A percentile compares a stretch with the other conserved stretches of the same genome.
These are phyloP conservation scores for Tillandsia leiboldiana DNA, from an alignment of 176 grass and related monocot genomes.

Conservation along the genomic window DNA sequence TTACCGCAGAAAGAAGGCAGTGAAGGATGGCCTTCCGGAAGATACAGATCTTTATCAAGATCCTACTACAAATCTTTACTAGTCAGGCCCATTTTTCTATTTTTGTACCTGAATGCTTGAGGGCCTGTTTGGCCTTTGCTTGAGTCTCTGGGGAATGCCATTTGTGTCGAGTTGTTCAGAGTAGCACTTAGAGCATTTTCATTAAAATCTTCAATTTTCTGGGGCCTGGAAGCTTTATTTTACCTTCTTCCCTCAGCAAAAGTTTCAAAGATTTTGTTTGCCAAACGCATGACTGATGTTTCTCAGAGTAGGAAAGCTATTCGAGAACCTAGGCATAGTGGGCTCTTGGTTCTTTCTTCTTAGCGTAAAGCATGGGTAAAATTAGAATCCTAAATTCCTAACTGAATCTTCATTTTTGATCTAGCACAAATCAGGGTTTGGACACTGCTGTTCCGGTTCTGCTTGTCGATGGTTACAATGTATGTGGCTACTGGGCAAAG, in stretches of 20 bases:
- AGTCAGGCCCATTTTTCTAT: constrained; percentile 37
- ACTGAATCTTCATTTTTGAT: constrained; percentile 11
- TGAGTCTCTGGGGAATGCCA: not conserved
- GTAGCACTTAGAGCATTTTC: too few species aligned
- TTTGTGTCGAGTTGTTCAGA: too few species aligned
- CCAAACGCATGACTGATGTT: too few species aligned
- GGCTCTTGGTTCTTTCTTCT: not conserved
- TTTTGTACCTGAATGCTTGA: constrained; percentile 20
- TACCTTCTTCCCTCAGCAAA: too few species aligned
- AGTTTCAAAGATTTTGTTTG: too few species aligned
- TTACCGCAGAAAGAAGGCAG: constrained; percentile 77
- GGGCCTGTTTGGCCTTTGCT: not conserved
- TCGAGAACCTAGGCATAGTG: too few species aligned
- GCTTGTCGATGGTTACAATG: constrained; percentile 91
- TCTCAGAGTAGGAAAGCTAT: too few species aligned
- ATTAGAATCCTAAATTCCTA: constrained; percentile 14
- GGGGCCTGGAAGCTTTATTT: too few species aligned
- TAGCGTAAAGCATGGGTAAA: not conserved
- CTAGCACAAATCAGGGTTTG: constrained; percentile 56
- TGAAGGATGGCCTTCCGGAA: constrained; percentile 60
- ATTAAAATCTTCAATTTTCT: too few species aligned
- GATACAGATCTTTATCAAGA: constrained; percentile 56
- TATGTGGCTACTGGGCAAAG: constrained; percentile 89
- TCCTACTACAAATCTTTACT: constrained; percentile 52
- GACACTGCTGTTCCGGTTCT: constrained; percentile 67